These are phyloP conservation scores for Cladosporium sp. DNA, from an alignment of 2,329 filamentous ascomycete species.

Conservation along the genomic window DNA sequence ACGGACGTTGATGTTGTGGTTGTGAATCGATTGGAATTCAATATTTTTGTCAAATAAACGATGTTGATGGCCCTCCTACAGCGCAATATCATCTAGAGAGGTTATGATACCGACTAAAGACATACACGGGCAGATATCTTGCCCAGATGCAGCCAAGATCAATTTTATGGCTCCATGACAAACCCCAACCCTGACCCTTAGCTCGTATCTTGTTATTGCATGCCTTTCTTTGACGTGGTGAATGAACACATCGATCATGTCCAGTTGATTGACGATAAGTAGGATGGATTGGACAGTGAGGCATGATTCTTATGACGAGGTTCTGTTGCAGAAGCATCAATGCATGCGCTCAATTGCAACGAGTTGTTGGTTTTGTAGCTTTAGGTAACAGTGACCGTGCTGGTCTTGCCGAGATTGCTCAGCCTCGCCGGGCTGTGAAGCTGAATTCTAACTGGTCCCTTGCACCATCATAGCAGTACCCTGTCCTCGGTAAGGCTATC, in stretches of 20 bases:
- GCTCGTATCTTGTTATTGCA: too few relatives aligned
- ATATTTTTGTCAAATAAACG: neutral
- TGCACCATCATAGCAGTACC: neutral
- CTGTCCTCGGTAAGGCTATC: neutral
- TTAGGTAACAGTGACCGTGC: neutral
- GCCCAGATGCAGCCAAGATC: neutral
- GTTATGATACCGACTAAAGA: neutral
- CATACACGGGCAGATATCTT: neutral
- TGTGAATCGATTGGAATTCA: neutral
- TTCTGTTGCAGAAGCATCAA: neutral
- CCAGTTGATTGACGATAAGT: neutral
- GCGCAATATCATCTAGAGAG: too few relatives aligned
- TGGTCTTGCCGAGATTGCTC: neutral
- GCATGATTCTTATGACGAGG: neutral
- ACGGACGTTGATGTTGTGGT: neutral
- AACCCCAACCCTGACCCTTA: neutral
- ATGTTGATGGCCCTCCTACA: too few relatives aligned
- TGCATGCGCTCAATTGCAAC: neutral
- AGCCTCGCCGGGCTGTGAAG: slow-evolving; percentile 3
- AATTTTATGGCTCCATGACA: neutral
- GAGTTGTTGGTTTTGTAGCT: neutral
- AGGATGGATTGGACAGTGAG: neutral
- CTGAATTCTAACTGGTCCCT: neutral
- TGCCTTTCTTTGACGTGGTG: too few relatives aligned
- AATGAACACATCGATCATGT: neutral